phyloP scores from a whole-genome alignment of 2,329 filamentous ascomycete genomes.

The Trichoderma gracile region DNA sequence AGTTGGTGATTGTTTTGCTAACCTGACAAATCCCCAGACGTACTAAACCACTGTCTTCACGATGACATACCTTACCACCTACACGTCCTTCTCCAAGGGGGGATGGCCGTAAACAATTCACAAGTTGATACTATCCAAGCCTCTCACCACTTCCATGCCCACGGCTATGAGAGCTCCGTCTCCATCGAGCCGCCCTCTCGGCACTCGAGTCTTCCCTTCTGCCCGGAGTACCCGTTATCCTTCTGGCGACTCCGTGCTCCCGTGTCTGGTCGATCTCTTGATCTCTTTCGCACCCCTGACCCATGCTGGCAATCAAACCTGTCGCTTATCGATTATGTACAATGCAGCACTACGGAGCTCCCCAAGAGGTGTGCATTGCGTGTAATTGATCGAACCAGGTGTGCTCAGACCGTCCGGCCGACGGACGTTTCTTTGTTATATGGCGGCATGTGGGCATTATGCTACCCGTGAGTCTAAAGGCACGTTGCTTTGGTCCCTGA shows the following conservation, averaged over 20 bases:
- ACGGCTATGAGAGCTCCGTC: neutral
- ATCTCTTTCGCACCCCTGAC: conserved; percentile 19
- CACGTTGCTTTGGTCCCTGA: neutral
- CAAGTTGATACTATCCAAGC: neutral
- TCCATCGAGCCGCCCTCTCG: conserved; percentile 16
- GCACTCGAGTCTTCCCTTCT: conserved; percentile 10
- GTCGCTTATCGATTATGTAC: conserved; percentile 24
- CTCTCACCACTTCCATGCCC: neutral
- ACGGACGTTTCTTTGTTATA: neutral
- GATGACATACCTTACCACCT: too few species aligned
- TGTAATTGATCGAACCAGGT: conserved; percentile 8
- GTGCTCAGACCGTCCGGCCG: conserved; percentile 8
- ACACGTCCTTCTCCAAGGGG: too few species aligned
- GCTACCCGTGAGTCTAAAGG: conserved; percentile 7
- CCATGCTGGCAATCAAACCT: conserved; percentile 24
- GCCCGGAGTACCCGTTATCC: neutral
- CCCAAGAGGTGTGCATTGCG: neutral
- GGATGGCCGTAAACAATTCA: neutral
- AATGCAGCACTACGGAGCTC: conserved; percentile 8
- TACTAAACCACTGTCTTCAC: too few species aligned
- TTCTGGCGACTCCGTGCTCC: conserved; percentile 10
- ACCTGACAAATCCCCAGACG: too few species aligned
- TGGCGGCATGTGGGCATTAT: neutral
- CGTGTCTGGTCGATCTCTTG: conserved; percentile 19
- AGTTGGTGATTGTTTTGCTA: neutral